These are phyloP conservation scores for Nakaseomyces kungkrabaensis DNA, from an alignment of 1,139 yeast species.

Conservation along the genomic window DNA sequence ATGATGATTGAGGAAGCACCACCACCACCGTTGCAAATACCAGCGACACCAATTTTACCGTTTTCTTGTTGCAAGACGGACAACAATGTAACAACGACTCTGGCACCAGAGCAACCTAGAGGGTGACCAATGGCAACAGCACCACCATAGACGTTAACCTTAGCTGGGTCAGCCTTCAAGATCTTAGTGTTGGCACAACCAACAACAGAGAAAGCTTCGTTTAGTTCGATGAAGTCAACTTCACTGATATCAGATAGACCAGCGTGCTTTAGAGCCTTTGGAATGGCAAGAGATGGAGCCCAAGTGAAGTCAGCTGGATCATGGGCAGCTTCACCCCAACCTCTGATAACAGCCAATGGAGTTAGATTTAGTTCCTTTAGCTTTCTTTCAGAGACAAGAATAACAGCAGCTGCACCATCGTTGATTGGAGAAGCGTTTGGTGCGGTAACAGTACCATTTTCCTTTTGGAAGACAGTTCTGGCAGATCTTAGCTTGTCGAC, in stretches of 20 bases:
- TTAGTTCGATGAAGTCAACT: constrained; percentile 62
- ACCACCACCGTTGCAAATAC: constrained; percentile 98
- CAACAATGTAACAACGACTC: constrained; percentile 77
- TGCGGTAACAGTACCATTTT: constrained; percentile 88
- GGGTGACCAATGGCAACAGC: constrained; percentile 97
- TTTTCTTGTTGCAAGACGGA: constrained; percentile 68
- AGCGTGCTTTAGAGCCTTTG: constrained; percentile 90
- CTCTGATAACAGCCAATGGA: constrained; percentile 79
- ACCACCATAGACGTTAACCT: constrained; percentile 93
- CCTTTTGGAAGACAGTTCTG: constrained; percentile 87
- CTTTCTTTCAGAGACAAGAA: constrained; percentile 74
- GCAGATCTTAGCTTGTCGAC: constrained; percentile 68
- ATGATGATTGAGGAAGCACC: constrained; percentile 85
- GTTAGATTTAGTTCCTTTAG: constrained; percentile 73
- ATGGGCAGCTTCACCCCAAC: constrained; percentile 98
- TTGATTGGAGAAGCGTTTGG: constrained; percentile 93
- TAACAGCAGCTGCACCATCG: constrained; percentile 95
- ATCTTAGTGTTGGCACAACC: constrained; percentile 84
- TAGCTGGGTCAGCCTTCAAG: constrained; percentile 51
- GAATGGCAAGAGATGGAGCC: constrained; percentile 88
- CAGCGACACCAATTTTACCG: constrained; percentile 90
- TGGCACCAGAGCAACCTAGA: constrained; percentile 92
- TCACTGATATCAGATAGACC: constrained; percentile 45
- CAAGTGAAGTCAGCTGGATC: constrained; percentile 89
- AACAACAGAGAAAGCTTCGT: constrained; percentile 95